Percentiles rank a stretch among this genome's conserved stretches.
Conservation (phyloP, 441 rosid genomes). For the Euphorbia corollata region DNA sequence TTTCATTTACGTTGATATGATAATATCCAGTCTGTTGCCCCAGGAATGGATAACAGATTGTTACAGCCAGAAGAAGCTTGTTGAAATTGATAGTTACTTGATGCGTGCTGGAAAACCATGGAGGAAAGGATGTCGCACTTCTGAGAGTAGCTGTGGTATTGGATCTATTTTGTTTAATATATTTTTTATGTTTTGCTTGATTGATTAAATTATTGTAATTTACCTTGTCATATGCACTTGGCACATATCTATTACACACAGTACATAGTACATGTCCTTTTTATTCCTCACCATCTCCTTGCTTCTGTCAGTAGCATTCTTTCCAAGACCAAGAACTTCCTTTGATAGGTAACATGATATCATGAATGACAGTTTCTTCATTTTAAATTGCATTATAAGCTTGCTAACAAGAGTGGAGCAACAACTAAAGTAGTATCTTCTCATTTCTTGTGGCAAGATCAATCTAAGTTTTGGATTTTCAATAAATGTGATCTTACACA, state of each 20-base stretch:
- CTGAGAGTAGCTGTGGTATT: conserved; percentile 35
- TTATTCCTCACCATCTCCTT: not conserved
- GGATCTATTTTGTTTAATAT: not conserved
- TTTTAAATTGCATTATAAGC: not conserved
- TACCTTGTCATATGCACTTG: not conserved
- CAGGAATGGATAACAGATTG: conserved; percentile 88
- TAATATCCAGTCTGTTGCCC: conserved; percentile 12
- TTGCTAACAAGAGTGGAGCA: not conserved
- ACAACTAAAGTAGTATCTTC: too few species aligned
- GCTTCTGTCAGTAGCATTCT: not conserved
- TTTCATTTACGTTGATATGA: not conserved
- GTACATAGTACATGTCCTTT: not conserved
- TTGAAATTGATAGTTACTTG: conserved; percentile 69
- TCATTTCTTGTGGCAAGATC: too few species aligned
- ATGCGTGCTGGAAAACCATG: conserved; percentile 91
- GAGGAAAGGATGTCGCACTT: conserved; percentile 37
- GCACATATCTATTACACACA: not conserved
- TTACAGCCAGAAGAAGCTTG: conserved; percentile 56
- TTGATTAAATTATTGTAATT: not conserved
- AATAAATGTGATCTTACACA: too few species aligned
- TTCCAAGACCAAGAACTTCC: not conserved
- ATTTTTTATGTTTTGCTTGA: not conserved
- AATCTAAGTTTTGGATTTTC: too few species aligned
- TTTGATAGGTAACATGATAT: not conserved
- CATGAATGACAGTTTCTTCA: not conserved